These are phyloP conservation scores for Darksidea phi DNA, from an alignment of 495 filamentous ascomycete genomes.

Conservation along the genomic window DNA sequence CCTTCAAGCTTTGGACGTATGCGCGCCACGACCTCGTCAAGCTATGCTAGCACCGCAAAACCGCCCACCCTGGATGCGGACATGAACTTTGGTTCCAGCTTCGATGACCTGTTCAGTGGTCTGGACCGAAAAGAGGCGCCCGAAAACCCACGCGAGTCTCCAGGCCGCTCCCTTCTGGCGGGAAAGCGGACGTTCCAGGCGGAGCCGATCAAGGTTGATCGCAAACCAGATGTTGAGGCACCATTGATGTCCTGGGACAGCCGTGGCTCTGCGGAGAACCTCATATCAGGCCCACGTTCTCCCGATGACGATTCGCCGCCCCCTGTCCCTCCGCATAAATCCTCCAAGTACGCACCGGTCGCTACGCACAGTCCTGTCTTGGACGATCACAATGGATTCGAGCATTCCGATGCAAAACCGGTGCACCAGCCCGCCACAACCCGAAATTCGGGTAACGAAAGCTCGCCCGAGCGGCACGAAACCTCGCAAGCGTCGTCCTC, in stretches of 20 bases:
- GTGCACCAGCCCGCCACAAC: constrained; percentile 25
- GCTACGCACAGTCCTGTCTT: constrained; percentile 22
- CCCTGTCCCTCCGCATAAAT: constrained; percentile 27
- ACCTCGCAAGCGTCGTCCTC: constrained; percentile 19
- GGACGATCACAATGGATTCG: constrained; percentile 4
- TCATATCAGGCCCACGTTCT: constrained; percentile 31
- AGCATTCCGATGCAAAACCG: constrained; percentile 31
- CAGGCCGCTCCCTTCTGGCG: constrained; percentile 24
- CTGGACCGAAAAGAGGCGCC: constrained; percentile 27
- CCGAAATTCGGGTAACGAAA: constrained; percentile 9
- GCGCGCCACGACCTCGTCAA: constrained; percentile 41
- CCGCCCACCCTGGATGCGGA: constrained; percentile 38
- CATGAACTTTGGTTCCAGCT: constrained; percentile 35
- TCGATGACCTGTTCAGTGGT: constrained; percentile 40
- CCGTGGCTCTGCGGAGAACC: constrained; percentile 36
- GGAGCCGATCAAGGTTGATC: constrained; percentile 34
- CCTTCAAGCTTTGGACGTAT: constrained; percentile 2
- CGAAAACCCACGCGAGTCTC: constrained; percentile 2
- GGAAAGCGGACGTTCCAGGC: constrained; percentile 23
- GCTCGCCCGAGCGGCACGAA: constrained; percentile 3
- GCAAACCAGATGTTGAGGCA: constrained; percentile 30
- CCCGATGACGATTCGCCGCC: constrained; percentile 16
- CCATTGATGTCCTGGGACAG: constrained; percentile 40
- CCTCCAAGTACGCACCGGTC: constrained; percentile 15
- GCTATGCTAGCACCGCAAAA: constrained; percentile 47